Percentiles rank a stretch among this genome's conserved stretches.
These are phyloP conservation scores for Aspergillus nanangensis DNA, from an alignment of 495 filamentous ascomycete genomes.

Conservation along the genomic window DNA sequence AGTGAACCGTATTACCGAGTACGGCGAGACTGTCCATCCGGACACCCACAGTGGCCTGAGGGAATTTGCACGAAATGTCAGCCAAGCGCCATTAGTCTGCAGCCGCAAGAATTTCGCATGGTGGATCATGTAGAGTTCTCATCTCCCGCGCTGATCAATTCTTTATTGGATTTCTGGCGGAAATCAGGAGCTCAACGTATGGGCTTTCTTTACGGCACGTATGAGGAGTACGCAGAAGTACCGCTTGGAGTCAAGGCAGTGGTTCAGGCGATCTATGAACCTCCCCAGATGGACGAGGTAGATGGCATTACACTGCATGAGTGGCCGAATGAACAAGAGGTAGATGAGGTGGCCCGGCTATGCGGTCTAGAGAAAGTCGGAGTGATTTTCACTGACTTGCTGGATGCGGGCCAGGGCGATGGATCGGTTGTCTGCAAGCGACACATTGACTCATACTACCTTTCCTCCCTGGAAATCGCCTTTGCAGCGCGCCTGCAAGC, in stretches of 20 bases:
- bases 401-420: constrained; percentile 75
- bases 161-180: constrained; percentile 87
- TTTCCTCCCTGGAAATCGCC: constrained; percentile 86
- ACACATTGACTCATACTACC: constrained; percentile 90
- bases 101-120: constrained; percentile 93
- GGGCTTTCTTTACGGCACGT: constrained; percentile 88
- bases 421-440: constrained; percentile 90
- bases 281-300: constrained; percentile 84
- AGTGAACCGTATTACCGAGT: constrained; percentile 93
- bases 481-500: constrained; percentile 88
- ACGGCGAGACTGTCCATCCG: constrained; percentile 81
- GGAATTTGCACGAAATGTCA: constrained; percentile 99
- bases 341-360: constrained; percentile 73
- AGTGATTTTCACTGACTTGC: constrained; percentile 91
- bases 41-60: constrained; percentile 89
- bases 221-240: constrained; percentile 87
- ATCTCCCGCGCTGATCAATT: constrained; percentile 73
- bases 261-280: constrained; percentile 96
- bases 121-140: constrained; percentile 98
- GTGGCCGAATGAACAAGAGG: constrained; percentile 82
- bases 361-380: constrained; percentile 90
- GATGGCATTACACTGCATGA: constrained; percentile 85
- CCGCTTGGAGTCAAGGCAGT: constrained; percentile 94
- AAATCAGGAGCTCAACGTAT: constrained; percentile 72
- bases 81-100: constrained; percentile 92